A percentile compares a stretch with the other conserved stretches of the same genome.
phyloP scores from a whole-genome alignment of 148 eudicot species.

The Amaranthus palmeri region DNA sequence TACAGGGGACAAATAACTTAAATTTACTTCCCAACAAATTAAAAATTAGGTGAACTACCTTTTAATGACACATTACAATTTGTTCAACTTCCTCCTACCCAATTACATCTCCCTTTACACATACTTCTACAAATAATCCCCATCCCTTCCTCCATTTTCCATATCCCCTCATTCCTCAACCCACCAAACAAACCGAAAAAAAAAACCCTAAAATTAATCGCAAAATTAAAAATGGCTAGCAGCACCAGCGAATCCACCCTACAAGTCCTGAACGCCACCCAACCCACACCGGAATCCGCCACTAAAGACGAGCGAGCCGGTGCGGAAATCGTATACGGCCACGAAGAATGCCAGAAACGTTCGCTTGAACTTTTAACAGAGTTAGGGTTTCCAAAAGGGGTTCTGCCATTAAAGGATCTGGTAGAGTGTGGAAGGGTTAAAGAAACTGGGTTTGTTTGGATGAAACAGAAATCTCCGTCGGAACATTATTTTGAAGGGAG shows the following conservation, averaged over 20 bases:
- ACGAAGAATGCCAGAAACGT: constrained; percentile 55
- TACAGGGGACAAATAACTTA: background rate
- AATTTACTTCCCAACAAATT: background rate
- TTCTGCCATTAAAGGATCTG: constrained; percentile 66
- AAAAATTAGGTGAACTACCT: constrained; percentile 20
- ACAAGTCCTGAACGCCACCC: background rate
- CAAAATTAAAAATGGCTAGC: background rate
- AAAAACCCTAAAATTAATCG: too few relatives aligned
- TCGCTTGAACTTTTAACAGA: constrained; percentile 56
- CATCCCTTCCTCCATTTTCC: background rate
- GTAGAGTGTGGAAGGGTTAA: constrained; percentile 74
- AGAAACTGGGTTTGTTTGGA: constrained; percentile 86
- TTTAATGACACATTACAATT: constrained; percentile 2
- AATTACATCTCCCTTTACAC: background rate
- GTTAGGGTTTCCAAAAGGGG: constrained; percentile 75
- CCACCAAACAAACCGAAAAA: background rate
- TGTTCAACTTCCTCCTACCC: constrained; percentile 22
- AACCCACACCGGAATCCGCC: too few relatives aligned
- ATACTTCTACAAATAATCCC: constrained; percentile 1
- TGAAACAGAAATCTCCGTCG: constrained; percentile 67
- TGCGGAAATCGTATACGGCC: constrained; percentile 64
- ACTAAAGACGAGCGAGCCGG: constrained; percentile 44
- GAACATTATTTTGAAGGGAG: constrained; percentile 62
- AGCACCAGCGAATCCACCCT: background rate
- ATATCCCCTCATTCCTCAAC: background rate